Evolutionary conservation across 2,329 filamentous ascomycete species (phyloP), one percentile per base, ranked within the genome.

Genomic region (Hypoxylon sp.): DNA sequence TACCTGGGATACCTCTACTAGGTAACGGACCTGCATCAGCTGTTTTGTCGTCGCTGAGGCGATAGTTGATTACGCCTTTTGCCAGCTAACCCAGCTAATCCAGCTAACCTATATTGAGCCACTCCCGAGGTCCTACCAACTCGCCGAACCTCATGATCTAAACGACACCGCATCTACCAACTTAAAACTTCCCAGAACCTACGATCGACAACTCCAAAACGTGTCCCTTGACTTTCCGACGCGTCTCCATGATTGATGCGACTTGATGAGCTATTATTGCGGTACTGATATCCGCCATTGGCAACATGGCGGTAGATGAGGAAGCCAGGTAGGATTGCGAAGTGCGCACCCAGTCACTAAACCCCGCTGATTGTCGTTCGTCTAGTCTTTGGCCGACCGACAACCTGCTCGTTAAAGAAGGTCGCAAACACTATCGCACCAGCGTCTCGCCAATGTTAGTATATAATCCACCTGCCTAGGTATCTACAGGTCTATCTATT

Each of bases 381-480:
- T 62, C 26, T 63, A 92, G 89, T 74, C 84, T 85, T 76, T 85
- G 86, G 78, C 85, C 87, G 61, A 91, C 89, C 66, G 87, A 91
- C 68, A 80, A 82, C 71, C 81, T 92, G 65, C 84, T 92, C 66
- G 83, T 87, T 55, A 80, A 82, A 61, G 81, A 79, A 50, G 84
- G 85, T 65, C 86, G 88, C 73, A 89, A 85, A 69, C 90, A 90
- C 75, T 93, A 90, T 75, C 86, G 86, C 48, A 84, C 89, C 65
- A 84, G 82, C 46, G 89, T 93, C 70, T 84, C 85, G 52, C 88
- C 88, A 51, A 85, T 87, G 87, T 91, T 79, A 69, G 86, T 79
- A 46, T 52, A 20, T 10, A 41, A 39, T 13, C 24, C 37, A 41
- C 43, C 52, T 59, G n/a, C n/a, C n/a, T n/a, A n/a, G n/a, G n/a